Evolutionary conservation across 2,329 filamentous ascomycete genomes (phyloP), one percentile per base, ranked within the genome.

Genomic region (Aureobasidium sp.): DNA sequence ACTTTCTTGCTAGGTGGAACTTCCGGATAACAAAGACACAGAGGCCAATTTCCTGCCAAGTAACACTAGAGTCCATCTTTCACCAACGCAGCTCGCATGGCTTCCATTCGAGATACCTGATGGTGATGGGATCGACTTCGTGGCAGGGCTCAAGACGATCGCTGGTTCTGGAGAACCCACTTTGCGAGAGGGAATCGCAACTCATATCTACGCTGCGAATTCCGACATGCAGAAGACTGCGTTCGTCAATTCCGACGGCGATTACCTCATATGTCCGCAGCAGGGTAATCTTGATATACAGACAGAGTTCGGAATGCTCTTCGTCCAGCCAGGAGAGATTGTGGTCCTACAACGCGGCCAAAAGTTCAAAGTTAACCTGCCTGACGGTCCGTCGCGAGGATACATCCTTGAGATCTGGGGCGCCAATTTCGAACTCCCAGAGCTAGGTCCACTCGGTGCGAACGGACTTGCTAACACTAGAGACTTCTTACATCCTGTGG

Each of bases 401-500:
- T 51, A 51, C 48, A n/a, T 51, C 6, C 29, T 33, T 11, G 48
- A 51, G 20, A 10, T 51, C 48, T 51, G 29, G 27, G 27, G 29
- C 6, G 48, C 27, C 48, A 33, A 51, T 10, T 51, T 51, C 10
- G 48, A 51, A 10, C 29, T 51, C 5, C 48, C 48, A n/a, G 48
- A 51, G 10, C n/a, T 51, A 18, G 48, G 48, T 10, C 48, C 48
- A 4, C 18, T 51, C 18, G 48, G 48, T n/a, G 27, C 48, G 8
- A 51, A 51, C 6, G 48, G 27, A 11, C 5, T 51, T 27, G 48
- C 48, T 4, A 51, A 51, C 10, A 29, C 29, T 15, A 51, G 48
- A 51, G 48, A 51, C 48, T 51, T 51, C 48, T 66, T 78, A 20
- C 76, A 72, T 63, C 77, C 77, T 3, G 75, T 76, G 43, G 77